phyloP scores from a whole-genome alignment of 2,329 filamentous ascomycete species.

The Periconia digitata region DNA sequence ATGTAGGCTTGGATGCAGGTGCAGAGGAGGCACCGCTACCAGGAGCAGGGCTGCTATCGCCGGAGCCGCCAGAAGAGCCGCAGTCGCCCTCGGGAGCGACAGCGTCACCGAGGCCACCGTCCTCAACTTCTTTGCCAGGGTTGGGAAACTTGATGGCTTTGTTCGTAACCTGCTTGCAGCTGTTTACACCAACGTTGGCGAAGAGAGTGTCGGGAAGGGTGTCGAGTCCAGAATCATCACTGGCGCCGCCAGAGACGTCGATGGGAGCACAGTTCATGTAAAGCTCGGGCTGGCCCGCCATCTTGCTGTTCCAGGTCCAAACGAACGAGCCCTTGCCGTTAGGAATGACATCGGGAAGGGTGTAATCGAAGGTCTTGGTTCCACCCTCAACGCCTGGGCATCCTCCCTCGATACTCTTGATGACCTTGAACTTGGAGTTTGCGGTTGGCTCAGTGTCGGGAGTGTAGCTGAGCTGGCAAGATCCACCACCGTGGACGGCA shows the following conservation, averaged over 20 bases:
- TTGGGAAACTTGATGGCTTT: slow-evolving; percentile 66
- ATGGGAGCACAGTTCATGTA: slow-evolving; percentile 94
- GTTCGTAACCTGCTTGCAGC: slow-evolving; percentile 57
- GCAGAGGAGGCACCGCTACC: slow-evolving; percentile 4
- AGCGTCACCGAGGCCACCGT: slow-evolving; percentile 23
- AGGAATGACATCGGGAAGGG: slow-evolving; percentile 70
- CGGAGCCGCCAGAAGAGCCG: slow-evolving; percentile 10
- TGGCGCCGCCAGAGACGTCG: slow-evolving; percentile 58
- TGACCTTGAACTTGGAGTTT: slow-evolving; percentile 77
- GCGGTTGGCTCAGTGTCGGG: slow-evolving; percentile 55
- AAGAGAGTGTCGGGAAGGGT: slow-evolving; percentile 72
- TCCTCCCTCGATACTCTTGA: slow-evolving; percentile 83
- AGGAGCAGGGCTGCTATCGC: slow-evolving; percentile 17
- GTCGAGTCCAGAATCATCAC: slow-evolving; percentile 57
- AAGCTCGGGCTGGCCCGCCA: slow-evolving; percentile 80
- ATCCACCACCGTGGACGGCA: slow-evolving; percentile 86
- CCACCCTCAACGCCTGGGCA: slow-evolving; percentile 67
- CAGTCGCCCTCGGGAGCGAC: slow-evolving; percentile 24
- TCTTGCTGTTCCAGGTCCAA: slow-evolving; percentile 90
- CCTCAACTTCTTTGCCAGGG: slow-evolving; percentile 62
- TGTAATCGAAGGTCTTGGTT: slow-evolving; percentile 69
- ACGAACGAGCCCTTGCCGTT: slow-evolving; percentile 78
- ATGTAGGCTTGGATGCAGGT: slow-evolving; percentile 3
- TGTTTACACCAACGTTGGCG: slow-evolving; percentile 63
- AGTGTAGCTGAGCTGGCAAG: slow-evolving; percentile 83